phyloP scores from a whole-genome alignment of 257 asterid genomes.

The Buddleja alternifolia region DNA sequence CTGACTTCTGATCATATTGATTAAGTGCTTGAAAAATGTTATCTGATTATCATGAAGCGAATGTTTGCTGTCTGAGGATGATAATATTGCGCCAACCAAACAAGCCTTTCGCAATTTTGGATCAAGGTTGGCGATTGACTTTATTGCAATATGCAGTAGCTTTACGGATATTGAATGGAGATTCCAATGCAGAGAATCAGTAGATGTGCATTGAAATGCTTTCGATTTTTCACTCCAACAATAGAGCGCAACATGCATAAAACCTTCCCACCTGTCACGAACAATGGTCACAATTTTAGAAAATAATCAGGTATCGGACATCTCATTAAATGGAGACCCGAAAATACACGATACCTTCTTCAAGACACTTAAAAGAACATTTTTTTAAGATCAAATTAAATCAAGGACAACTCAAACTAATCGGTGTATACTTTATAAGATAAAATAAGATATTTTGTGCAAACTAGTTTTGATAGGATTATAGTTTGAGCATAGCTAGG shows the following conservation, averaged over 20 bases:
- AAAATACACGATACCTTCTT: no score
- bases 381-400: no score
- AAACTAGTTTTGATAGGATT: neutral
- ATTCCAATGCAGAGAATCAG: constrained; percentile 33
- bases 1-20: constrained; percentile 43
- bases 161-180: constrained; percentile 38
- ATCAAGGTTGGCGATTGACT: constrained; percentile 57
- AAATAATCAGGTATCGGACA: no score
- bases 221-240: constrained; percentile 54
- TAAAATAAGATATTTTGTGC: neutral
- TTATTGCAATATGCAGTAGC: constrained; percentile 62
- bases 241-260: constrained; percentile 62
- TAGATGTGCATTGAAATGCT: constrained; percentile 15
- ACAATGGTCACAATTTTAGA: neutral
- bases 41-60: constrained; percentile 51
- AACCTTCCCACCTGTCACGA: constrained; percentile 85
- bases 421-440: no score
- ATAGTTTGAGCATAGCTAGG: no score
- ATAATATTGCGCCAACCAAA: constrained; percentile 63
- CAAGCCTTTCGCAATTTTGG: constrained; percentile 71
- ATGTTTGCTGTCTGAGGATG: constrained; percentile 33
- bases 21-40: constrained; percentile 44
- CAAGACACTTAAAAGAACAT: no score
- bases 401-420: neutral
- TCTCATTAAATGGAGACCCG: no score